phyloP scores from a whole-genome alignment of 345 rosid species.

The Euclidium syriacum region DNA sequence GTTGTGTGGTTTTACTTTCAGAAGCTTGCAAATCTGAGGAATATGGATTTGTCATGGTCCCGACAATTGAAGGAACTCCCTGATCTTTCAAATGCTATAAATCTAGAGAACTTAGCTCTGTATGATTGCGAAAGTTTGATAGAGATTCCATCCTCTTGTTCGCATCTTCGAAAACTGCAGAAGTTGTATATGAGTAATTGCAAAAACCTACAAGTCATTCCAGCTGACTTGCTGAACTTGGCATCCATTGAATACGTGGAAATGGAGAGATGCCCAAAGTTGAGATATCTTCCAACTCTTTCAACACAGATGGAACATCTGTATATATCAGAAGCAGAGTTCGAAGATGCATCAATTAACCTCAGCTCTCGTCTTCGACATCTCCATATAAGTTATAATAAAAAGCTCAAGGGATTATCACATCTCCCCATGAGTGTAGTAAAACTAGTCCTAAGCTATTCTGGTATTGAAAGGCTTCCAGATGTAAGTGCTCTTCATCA shows the following conservation, averaged over 20 bases:
- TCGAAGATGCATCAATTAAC: background rate
- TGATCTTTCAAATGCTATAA: slow-evolving; percentile 21
- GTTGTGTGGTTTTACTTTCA: background rate
- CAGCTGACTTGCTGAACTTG: background rate
- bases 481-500: too few species aligned
- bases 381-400: background rate
- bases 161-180: background rate
- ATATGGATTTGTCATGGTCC: background rate
- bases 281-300: background rate
- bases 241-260: background rate
- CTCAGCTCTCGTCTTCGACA: background rate
- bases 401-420: background rate
- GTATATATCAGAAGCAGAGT: background rate
- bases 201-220: background rate
- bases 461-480: background rate
- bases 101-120: background rate
- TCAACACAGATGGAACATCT: background rate
- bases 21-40: slow-evolving; percentile 18
- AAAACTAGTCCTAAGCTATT: background rate
- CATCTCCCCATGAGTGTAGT: background rate
- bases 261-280: background rate
- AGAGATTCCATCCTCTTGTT: background rate
- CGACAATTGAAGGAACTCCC: slow-evolving; percentile 9
- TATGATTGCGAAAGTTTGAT: slow-evolving; percentile 8
- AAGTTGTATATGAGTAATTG: background rate